These are phyloP conservation scores for Pseudogymnoascus sp. DNA, from an alignment of 2,329 filamentous ascomycete species.

Conservation along the genomic window DNA sequence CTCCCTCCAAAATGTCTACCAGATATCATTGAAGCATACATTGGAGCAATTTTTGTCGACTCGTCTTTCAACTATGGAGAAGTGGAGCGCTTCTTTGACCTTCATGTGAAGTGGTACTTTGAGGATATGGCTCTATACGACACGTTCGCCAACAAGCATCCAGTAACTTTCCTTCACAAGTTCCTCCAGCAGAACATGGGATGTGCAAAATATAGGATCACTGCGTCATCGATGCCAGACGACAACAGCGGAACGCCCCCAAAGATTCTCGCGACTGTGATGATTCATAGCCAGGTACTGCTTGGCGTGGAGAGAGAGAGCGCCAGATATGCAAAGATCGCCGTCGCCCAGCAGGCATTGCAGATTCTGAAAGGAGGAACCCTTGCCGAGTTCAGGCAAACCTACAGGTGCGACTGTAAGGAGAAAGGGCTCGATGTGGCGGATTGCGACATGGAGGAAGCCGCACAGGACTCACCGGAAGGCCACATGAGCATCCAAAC, in stretches of 20 bases:
- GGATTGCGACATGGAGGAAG: neutral
- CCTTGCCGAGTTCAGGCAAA: conserved; percentile 48
- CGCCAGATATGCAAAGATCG: conserved; percentile 64
- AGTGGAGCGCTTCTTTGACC: conserved; percentile 70
- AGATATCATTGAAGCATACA: conserved; percentile 80
- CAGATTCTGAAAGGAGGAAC: conserved; percentile 36
- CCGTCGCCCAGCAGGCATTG: conserved; percentile 53
- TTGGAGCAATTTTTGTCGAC: conserved; percentile 89
- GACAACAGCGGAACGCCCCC: conserved; percentile 29
- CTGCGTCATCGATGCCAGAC: conserved; percentile 36
- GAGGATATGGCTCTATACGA: conserved; percentile 82
- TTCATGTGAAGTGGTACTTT: conserved; percentile 69
- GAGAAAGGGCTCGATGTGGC: conserved; percentile 16
- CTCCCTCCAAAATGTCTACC: conserved; percentile 67
- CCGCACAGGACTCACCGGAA: neutral
- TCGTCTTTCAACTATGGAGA: conserved; percentile 66
- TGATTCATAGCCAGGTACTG: conserved; percentile 67
- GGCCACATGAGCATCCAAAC: neutral
- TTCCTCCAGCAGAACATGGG: conserved; percentile 55
- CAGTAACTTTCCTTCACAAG: conserved; percentile 63
- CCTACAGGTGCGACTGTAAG: conserved; percentile 57
- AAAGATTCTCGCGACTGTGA: conserved; percentile 60
- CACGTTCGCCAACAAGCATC: conserved; percentile 77
- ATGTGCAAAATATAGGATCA: conserved; percentile 50
- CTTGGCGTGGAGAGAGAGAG: conserved; percentile 53